These are phyloP conservation scores for Leishmania mexicana DNA, from an alignment of 208 protist species.

Conservation along the genomic window DNA sequence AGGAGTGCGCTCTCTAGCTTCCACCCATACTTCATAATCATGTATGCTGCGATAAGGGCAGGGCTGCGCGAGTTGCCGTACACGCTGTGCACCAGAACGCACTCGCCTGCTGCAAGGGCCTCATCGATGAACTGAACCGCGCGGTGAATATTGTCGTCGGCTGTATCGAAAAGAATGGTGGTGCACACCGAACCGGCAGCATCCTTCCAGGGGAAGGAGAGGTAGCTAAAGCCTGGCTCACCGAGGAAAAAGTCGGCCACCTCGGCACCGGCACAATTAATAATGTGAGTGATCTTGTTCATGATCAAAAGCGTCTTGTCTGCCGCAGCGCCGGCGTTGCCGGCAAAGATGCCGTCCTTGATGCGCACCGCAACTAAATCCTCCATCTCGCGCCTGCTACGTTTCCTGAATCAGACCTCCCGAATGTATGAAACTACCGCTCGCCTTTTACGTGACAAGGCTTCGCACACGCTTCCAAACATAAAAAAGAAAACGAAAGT, in stretches of 20 bases:
- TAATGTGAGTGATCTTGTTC: constrained; percentile 94
- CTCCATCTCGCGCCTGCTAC: constrained; percentile 12
- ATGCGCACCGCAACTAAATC: constrained; percentile 89
- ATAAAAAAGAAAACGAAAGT: not conserved
- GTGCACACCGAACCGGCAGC: constrained; percentile 67
- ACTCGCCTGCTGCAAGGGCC: constrained; percentile 78
- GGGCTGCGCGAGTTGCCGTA: constrained; percentile 84
- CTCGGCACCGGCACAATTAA: constrained; percentile 92
- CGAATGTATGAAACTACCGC: not conserved
- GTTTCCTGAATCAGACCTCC: not conserved
- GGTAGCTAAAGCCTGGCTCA: constrained; percentile 80
- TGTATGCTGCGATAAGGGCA: constrained; percentile 85
- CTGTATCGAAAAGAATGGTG: constrained; percentile 84
- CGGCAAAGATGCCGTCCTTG: constrained; percentile 93
- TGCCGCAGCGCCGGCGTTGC: constrained; percentile 81
- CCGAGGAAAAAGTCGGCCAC: constrained; percentile 79
- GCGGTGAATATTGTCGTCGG: constrained; percentile 80
- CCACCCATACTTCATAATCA: constrained; percentile 94
- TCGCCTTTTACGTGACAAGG: not conserved
- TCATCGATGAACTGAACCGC: constrained; percentile 88
- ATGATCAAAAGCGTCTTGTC: constrained; percentile 90
- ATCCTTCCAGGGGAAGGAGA: constrained; percentile 93
- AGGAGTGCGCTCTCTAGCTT: constrained; percentile 83
- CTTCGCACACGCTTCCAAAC: not conserved
- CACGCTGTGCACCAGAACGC: constrained; percentile 90